Evolutionary conservation across 2,329 filamentous ascomycete genomes (phyloP).

Genomic region (Trichophyton rubrum): DNA sequence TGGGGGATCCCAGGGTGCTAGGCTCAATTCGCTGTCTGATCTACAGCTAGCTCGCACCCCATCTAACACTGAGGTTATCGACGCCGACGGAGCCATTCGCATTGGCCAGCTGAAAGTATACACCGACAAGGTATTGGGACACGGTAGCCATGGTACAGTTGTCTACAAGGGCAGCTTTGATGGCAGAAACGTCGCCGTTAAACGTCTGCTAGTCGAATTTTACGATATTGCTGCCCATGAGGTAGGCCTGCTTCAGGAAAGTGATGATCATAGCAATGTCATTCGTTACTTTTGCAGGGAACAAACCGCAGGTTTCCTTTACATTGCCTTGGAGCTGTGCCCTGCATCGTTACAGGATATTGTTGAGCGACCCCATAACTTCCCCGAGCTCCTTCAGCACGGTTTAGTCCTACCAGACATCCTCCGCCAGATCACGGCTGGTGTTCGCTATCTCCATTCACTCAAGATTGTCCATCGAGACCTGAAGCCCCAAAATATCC

Average conservation of each 20-base stretch:
- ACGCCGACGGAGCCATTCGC: constrained; percentile 48
- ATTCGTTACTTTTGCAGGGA: constrained; percentile 94
- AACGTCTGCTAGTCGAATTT: constrained; percentile 91
- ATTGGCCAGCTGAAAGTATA: constrained; percentile 51
- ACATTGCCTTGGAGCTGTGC: constrained; percentile 90
- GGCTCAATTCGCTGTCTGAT: constrained; percentile 48
- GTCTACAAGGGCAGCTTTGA: constrained; percentile 94
- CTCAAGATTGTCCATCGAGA: constrained; percentile 94
- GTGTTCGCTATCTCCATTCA: constrained; percentile 76
- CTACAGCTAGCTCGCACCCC: constrained; percentile 41
- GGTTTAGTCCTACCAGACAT: constrained; percentile 66
- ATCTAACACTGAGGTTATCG: constrained; percentile 43
- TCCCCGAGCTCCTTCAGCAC: constrained; percentile 50
- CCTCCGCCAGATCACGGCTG: constrained; percentile 78
- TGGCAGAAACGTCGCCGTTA: constrained; percentile 84
- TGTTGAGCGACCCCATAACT: constrained; percentile 59
- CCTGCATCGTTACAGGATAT: constrained; percentile 88
- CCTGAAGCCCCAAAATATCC: constrained; percentile 93
- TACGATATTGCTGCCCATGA: constrained; percentile 93
- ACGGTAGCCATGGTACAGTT: constrained; percentile 91
- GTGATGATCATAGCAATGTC: constrained; percentile 91
- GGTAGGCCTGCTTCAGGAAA: constrained; percentile 78
- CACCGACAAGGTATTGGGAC: constrained; percentile 49
- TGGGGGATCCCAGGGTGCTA: constrained; percentile 41
- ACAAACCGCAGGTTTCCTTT: constrained; percentile 76